These are phyloP conservation scores for Coemansia sp. DNA, from an alignment of 192 early-diverging fungal species.

Conservation along the genomic window DNA sequence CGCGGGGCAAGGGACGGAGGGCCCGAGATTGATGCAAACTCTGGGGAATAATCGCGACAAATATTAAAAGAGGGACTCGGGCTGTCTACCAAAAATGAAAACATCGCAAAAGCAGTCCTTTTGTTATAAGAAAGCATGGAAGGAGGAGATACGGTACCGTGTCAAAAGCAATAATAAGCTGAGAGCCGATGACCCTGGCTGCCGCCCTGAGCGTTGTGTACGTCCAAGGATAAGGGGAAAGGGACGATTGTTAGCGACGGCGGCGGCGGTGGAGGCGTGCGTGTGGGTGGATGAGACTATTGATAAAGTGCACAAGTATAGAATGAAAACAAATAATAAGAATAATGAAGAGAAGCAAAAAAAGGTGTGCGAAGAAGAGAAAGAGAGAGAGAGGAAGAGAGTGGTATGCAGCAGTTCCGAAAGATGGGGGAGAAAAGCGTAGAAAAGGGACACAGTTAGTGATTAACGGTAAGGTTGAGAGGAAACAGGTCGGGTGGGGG, in stretches of 20 bases:
- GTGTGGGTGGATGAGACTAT: background rate
- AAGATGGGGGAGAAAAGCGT: background rate
- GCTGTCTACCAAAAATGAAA: background rate
- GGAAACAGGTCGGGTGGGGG: background rate
- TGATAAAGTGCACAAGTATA: background rate
- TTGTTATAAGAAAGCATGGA: background rate
- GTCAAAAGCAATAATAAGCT: constrained; percentile 1
- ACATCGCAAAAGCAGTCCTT: background rate
- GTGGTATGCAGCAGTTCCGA: background rate
- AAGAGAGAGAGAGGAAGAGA: constrained; percentile 3
- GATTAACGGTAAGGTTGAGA: constrained; percentile 2
- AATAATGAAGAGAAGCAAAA: background rate
- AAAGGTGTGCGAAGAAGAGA: background rate
- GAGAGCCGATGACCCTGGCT: background rate
- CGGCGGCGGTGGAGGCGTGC: background rate
- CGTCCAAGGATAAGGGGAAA: background rate
- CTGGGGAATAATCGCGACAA: constrained; percentile 9
- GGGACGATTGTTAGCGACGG: constrained; percentile 7
- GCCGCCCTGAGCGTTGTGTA: constrained; percentile 8
- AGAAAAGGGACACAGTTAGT: constrained; percentile 6
- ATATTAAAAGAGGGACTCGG: constrained; percentile 4
- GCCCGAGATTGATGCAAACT: constrained; percentile 11
- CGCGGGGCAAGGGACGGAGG: background rate
- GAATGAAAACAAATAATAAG: constrained; percentile 4
- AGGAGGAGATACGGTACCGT: constrained; percentile 9